Evolutionary conservation across 2,329 filamentous ascomycete genomes (phyloP), one percentile per base, ranked within the genome.

Genomic region (Colletotrichum tabaci): DNA sequence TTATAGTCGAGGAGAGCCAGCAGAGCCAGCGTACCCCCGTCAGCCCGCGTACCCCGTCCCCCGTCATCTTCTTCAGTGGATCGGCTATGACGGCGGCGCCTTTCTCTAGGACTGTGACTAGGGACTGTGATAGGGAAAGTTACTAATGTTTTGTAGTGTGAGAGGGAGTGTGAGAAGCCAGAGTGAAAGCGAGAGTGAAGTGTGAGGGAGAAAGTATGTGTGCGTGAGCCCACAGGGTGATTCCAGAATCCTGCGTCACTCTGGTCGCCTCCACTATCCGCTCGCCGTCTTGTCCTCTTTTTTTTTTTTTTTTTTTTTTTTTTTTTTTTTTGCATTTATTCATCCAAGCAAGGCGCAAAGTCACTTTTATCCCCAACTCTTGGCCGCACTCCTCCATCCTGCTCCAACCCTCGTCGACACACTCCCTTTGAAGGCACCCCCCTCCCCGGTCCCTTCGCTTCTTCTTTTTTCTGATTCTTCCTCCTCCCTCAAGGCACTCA

Each of bases 11-110:
- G 57, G 26, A 42, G 18, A 42, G 21, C 30, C 30, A 35, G 26
- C 38, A 30, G 26, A 30, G 26, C 26, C 26, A 30, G 4, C 38
- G 64, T 30, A 47, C 23, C 40, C 42, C 46, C 56, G 4, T 10
- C 23, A 35, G 30, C 30, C 30, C 30, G 30, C 30, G 30, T 35
- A 35, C 46, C 52, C 35, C 44, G 26, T 26, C 66, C 63, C 42
- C 42, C 63, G 56, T 71, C 67, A 67, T 67, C 67, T 71, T 71
- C 67, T 72, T 69, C 58, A 69, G 61, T 73, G 71, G 71, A 73
- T 67, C 67, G 67, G 71, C 46, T 73, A 61, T 60, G 62, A 71
- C 71, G 67, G 66, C 58, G 67, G 30, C 30, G 30, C 30, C 30
- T 35, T 35, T 35, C 30, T 35, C 30, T 35, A 35, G 30, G 30